Conservation (phyloP, 805 yeast species). For the Ogataea naganishii region DNA sequence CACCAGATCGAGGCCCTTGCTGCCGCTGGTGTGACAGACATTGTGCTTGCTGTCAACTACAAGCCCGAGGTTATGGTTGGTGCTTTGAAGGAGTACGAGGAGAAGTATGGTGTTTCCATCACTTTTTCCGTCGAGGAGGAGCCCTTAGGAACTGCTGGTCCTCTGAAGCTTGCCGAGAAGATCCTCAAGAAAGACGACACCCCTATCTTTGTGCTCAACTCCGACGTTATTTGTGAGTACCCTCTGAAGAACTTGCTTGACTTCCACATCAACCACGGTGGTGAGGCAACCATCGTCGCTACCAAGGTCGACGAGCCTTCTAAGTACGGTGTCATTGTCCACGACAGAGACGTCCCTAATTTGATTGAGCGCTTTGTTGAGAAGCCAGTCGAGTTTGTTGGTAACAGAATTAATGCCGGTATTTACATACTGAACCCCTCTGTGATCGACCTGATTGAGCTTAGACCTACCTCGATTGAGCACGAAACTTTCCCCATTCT, state of each 20-base stretch:
- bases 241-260: slow-evolving; percentile 89
- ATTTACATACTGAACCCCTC: slow-evolving; percentile 95
- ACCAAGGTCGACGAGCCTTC: slow-evolving; percentile 99
- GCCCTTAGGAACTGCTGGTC: slow-evolving; percentile 99
- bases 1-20: slow-evolving; percentile 99
- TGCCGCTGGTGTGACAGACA: slow-evolving; percentile 97
- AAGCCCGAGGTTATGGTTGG: slow-evolving; percentile 99
- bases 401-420: slow-evolving; percentile 99
- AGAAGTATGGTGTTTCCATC: slow-evolving; percentile 87
- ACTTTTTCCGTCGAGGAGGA: slow-evolving; percentile 98
- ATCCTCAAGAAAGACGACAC: slow-evolving; percentile 89
- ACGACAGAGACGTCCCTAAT: slow-evolving; percentile 90
- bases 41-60: slow-evolving; percentile 97
- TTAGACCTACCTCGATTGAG: slow-evolving; percentile 98
- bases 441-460: slow-evolving; percentile 91
- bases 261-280: slow-evolving; percentile 95
- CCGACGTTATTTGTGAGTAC: slow-evolving; percentile 97
- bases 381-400: slow-evolving; percentile 98
- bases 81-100: slow-evolving; percentile 88
- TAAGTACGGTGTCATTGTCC: slow-evolving; percentile 98
- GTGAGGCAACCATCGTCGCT: slow-evolving; percentile 96
- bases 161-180: slow-evolving; percentile 92
- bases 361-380: slow-evolving; percentile 98
- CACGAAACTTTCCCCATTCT: slow-evolving; percentile 98
- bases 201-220: slow-evolving; percentile 96